Evolutionary conservation across 495 filamentous ascomycete species (phyloP), one percentile per base, ranked within the genome.

Genomic region (Penicillium roqueforti): DNA sequence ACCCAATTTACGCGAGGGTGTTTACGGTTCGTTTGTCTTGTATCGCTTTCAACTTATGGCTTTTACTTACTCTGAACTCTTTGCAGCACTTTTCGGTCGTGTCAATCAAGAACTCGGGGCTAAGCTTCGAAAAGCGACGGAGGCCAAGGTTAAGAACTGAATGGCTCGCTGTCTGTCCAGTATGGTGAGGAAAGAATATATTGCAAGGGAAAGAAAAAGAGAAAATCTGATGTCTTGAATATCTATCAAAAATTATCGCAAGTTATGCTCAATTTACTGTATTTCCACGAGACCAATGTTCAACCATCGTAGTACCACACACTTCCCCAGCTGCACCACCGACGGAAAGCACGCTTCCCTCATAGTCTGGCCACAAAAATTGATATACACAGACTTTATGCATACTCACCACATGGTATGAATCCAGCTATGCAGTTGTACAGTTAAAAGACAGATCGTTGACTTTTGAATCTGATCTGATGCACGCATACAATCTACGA

Each of bases 1-100:
- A 29, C 19, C 57, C 28, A 77, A 47, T 18, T 36, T 54, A 14
- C 52, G 52, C 4, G 39, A 51, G 13, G 48, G 22, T 29, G 57
- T 59, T 23, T 59, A 59, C 29, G 38, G 57, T 59, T 41, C 38
- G 38, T 41, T 41, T 18, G 26, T 18, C 38, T 41, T 22, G 36
- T 39, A 41, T 8, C 4, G 10, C 3, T 16, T 41, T 41, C 38
- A 41, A 41, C 38, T 22, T 41, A 41, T 41, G 38, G 16, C 38
- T 3, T 8, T 41, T 41, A 8, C 38, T 41, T 41, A 41, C 38
- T 41, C 10, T 41, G 9, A 41, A n/a, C n/a, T 41, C 38, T 41
- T 41, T 41, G 38, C 38, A 41, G 38, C 16, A 41, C 38, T 41
- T 11, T 41, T 41, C 38, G 38, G 38, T 41, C 38, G 38, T 8